Percentiles rank a stretch among this genome's conserved stretches.
Evolutionary conservation across 2,329 filamentous ascomycete species (phyloP).

Genomic region (Aquanectria penicillioides): DNA sequence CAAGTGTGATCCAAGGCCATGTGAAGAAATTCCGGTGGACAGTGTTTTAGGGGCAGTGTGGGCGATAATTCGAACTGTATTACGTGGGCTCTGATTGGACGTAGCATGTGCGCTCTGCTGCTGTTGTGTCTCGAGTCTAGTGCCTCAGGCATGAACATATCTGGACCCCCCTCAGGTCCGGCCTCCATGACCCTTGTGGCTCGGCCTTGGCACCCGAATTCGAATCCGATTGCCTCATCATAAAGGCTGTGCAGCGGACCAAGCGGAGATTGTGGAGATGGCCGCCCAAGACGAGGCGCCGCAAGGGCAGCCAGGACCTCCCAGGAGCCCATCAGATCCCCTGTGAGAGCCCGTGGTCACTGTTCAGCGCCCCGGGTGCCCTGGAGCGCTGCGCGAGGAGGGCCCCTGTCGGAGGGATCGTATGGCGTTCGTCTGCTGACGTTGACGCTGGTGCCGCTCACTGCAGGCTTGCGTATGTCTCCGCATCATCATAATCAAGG

Average conservation of each 20-base stretch:
- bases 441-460: neutral
- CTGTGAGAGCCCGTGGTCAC: too few species aligned
- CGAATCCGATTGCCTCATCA: conserved; percentile 11
- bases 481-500: too few species aligned
- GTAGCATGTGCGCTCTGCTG: neutral
- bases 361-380: too few species aligned
- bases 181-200: too few species aligned
- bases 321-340: too few species aligned
- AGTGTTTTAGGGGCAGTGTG: conserved; percentile 5
- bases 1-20: conserved; percentile 25
- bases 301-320: too few species aligned
- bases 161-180: too few species aligned
- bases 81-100: conserved; percentile 29
- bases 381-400: too few species aligned
- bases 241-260: neutral
- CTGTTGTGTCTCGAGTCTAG: neutral
- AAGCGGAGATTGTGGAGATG: neutral
- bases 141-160: conserved; percentile 19
- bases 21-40: conserved; percentile 38
- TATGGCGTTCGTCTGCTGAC: conserved; percentile 9
- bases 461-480: conserved; percentile 4
- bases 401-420: too few species aligned
- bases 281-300: too few species aligned
- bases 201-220: too few species aligned
- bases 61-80: conserved; percentile 1